Conservation (phyloP, 192 early-diverging fungal genomes). For the Podila horticola region DNA sequence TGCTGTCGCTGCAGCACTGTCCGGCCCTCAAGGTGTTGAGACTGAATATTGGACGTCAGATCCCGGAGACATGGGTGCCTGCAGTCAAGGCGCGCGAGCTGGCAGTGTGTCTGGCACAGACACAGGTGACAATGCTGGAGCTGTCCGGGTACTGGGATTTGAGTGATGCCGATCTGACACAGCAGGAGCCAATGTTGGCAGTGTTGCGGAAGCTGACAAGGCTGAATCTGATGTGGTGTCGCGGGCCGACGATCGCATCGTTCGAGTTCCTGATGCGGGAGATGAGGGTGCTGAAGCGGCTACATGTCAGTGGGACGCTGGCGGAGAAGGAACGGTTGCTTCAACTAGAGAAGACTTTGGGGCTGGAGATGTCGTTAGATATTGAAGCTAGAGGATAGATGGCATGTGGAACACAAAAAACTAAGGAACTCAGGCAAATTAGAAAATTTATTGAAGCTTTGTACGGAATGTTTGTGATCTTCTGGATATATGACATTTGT, state of each 20-base stretch:
- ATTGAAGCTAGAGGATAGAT: background rate
- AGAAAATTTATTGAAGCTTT: background rate
- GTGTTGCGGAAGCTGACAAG: background rate
- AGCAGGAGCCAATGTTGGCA: background rate
- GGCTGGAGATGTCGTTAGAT: background rate
- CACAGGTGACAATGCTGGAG: background rate
- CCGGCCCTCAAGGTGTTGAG: background rate
- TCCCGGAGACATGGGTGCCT: background rate
- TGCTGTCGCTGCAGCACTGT: background rate
- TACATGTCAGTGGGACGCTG: background rate
- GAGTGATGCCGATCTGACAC: background rate
- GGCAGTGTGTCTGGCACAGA: background rate
- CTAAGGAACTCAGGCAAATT: too few relatives aligned
- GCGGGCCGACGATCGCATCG: background rate
- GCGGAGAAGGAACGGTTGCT: background rate
- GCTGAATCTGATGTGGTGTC: background rate
- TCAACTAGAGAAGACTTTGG: background rate
- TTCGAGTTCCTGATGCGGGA: background rate
- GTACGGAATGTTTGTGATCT: too few relatives aligned
- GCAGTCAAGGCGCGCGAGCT: background rate
- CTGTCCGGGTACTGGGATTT: background rate
- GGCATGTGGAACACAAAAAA: too few relatives aligned
- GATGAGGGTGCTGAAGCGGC: background rate
- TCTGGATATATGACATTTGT: too few relatives aligned
- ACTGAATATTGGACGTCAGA: background rate